Evolutionary conservation across 192 early-diverging fungal species (phyloP).

Genomic region (Linnemannia exigua): DNA sequence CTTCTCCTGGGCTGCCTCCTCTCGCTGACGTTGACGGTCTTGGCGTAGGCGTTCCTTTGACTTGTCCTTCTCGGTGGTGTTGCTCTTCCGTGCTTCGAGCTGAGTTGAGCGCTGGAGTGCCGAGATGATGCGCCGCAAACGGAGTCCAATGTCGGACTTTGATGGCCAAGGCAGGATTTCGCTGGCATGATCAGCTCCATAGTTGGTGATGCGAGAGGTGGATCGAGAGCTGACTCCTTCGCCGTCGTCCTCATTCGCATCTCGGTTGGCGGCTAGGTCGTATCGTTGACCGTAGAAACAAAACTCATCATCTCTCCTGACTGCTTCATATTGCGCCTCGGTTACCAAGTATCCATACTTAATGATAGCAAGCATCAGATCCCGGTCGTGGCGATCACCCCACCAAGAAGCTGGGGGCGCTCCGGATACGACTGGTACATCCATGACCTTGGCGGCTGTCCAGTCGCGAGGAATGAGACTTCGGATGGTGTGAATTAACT

Average conservation of each 20-base stretch:
- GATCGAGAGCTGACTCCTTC: conserved; percentile 19
- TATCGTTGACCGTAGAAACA: conserved; percentile 65
- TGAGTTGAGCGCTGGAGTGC: conserved; percentile 67
- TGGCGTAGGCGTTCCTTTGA: conserved; percentile 53
- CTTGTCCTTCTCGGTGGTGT: conserved; percentile 56
- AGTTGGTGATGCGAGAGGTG: conserved; percentile 21
- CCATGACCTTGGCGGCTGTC: conserved; percentile 68
- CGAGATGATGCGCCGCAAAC: conserved; percentile 67
- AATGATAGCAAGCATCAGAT: conserved; percentile 82
- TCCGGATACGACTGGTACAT: conserved; percentile 74
- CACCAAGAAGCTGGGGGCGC: conserved; percentile 74
- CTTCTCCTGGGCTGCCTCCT: conserved; percentile 54
- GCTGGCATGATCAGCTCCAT: conserved; percentile 6
- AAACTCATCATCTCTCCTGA: conserved; percentile 67
- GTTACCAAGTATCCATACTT: conserved; percentile 78
- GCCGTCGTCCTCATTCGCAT: conserved; percentile 54
- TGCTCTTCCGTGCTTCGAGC: conserved; percentile 54
- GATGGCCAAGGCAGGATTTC: conserved; percentile 69
- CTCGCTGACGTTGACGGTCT: conserved; percentile 58
- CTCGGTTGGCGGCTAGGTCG: conserved; percentile 47
- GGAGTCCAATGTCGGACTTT: conserved; percentile 73
- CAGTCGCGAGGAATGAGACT: conserved; percentile 75
- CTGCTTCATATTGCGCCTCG: conserved; percentile 53
- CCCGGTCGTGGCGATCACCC: conserved; percentile 86
- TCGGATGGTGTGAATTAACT: conserved; percentile 82